Percentiles rank a stretch among this genome's conserved stretches.
These are phyloP conservation scores for Ailanthus altissimus DNA, from an alignment of 345 rosid genomes.

Conservation along the genomic window DNA sequence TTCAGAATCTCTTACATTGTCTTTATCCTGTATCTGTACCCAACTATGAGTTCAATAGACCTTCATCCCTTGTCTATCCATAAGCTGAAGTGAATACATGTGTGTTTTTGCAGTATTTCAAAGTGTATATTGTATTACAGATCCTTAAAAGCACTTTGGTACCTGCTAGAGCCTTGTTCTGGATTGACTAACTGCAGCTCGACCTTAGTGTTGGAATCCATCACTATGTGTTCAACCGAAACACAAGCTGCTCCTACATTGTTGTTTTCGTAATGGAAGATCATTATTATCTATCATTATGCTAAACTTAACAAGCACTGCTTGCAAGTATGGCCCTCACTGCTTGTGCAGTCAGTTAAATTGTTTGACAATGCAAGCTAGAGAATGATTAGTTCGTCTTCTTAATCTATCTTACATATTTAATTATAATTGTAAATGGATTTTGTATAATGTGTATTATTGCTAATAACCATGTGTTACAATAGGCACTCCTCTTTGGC, in stretches of 20 bases:
- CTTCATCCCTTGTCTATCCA: neutral
- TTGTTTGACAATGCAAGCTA: conserved; percentile 1
- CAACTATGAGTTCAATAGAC: neutral
- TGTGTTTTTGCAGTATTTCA: neutral
- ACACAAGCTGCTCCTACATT: neutral
- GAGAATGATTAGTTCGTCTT: conserved; percentile 5
- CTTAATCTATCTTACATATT: conserved; percentile 4
- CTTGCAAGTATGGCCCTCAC: neutral
- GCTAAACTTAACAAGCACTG: neutral
- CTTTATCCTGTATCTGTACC: neutral
- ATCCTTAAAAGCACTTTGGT: neutral
- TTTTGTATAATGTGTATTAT: conserved; percentile 2
- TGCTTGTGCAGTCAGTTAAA: neutral
- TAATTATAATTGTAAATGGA: neutral
- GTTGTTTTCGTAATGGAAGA: neutral
- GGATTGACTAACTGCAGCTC: neutral
- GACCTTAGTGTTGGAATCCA: neutral
- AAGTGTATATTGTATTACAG: neutral
- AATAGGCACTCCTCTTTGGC: conserved; percentile 94
- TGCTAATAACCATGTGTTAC: conserved; percentile 27
- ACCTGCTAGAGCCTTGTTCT: neutral
- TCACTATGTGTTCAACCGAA: neutral
- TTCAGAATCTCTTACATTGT: conserved; percentile 5
- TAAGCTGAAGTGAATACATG: neutral
- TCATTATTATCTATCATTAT: neutral